These are phyloP conservation scores for Mortierella sp. DNA, from an alignment of 371 early-diverging fungal genomes.

Conservation along the genomic window DNA sequence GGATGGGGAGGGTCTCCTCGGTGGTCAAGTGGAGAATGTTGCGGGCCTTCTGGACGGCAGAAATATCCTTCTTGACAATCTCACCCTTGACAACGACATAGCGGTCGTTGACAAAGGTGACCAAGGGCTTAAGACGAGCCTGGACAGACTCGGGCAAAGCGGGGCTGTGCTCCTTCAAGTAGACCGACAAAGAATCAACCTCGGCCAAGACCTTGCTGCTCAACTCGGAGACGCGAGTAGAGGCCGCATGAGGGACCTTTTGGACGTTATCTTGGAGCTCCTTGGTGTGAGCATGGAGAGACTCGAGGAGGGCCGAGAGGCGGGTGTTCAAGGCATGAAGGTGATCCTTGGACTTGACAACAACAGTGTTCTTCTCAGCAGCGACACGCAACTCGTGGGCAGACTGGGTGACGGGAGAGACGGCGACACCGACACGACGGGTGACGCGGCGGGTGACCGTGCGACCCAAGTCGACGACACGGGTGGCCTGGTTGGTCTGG, in stretches of 20 bases:
- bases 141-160: conserved; percentile 66
- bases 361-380: conserved; percentile 50
- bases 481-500: conserved; percentile 54
- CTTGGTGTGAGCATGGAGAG: conserved; percentile 41
- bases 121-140: conserved; percentile 61
- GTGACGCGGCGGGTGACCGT: conserved; percentile 46
- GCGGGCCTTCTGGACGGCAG: conserved; percentile 67
- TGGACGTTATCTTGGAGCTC: conserved; percentile 46
- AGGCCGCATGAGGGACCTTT: conserved; percentile 32
- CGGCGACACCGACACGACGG: conserved; percentile 40
- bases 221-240: conserved; percentile 50
- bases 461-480: conserved; percentile 51
- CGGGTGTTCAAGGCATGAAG: conserved; percentile 46
- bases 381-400: conserved; percentile 30
- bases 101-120: conserved; percentile 64
- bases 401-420: conserved; percentile 41
- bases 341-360: conserved; percentile 51
- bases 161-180: conserved; percentile 62
- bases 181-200: conserved; percentile 58
- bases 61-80: conserved; percentile 59
- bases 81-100: conserved; percentile 61
- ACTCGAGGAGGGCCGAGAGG: conserved; percentile 33
- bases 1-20: conserved; percentile 63
- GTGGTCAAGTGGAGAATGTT: conserved; percentile 65
- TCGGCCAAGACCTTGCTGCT: conserved; percentile 55